These are phyloP conservation scores for Salix purpurea DNA, from an alignment of 345 rosid genomes.

Conservation along the genomic window DNA sequence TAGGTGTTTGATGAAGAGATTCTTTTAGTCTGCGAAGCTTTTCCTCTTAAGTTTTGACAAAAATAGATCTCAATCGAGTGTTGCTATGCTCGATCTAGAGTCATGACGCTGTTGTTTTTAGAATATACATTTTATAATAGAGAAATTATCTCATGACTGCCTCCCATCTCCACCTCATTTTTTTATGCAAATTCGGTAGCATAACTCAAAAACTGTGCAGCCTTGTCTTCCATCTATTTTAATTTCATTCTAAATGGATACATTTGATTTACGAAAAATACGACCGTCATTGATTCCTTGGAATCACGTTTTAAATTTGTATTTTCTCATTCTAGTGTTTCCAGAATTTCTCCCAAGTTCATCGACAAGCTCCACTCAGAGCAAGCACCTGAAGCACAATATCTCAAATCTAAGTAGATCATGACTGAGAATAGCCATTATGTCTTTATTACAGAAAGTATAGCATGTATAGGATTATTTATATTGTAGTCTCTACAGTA, in stretches of 20 bases:
- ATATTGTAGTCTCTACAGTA: fast-evolving
- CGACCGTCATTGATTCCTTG: background rate
- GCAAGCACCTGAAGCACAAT: background rate
- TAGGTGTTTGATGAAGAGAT: constrained; percentile 26
- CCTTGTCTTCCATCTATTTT: background rate
- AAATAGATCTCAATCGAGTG: background rate
- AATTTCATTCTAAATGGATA: background rate
- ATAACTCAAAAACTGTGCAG: background rate
- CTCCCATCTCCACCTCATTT: background rate
- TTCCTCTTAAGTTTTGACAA: background rate
- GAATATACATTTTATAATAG: background rate
- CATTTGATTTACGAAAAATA: background rate
- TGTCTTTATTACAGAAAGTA: background rate
- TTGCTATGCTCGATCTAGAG: background rate
- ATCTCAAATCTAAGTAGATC: background rate
- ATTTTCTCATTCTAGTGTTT: background rate
- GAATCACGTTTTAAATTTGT: background rate
- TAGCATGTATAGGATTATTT: no score
- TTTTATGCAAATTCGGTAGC: background rate
- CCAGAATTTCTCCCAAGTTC: background rate
- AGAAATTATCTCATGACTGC: background rate
- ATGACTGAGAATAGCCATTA: background rate
- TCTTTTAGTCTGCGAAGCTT: background rate
- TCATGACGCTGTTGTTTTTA: background rate
- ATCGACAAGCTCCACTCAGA: background rate